Evolutionary conservation across 2,329 filamentous ascomycete genomes (phyloP).

Genomic region (Aureobasidium musti): DNA sequence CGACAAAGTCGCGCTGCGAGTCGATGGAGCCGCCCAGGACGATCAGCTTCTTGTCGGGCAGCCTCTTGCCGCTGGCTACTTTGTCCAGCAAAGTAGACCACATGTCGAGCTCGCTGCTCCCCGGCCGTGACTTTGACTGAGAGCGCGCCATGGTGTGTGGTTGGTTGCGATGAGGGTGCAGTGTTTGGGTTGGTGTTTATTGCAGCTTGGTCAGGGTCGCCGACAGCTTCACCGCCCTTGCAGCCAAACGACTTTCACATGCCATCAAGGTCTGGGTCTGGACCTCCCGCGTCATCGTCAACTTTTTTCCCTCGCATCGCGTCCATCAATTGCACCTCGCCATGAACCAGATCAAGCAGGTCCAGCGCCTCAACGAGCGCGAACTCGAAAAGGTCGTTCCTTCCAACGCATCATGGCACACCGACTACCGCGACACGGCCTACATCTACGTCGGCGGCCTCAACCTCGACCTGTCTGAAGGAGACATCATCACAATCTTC

Average conservation of each 20-base stretch:
- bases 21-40: conserved; percentile 82
- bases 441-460: conserved; percentile 96
- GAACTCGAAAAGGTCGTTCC: conserved; percentile 88
- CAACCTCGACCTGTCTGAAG: conserved; percentile 89
- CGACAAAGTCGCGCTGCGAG: conserved; percentile 81
- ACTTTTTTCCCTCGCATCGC: conserved; percentile 3
- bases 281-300: conserved; percentile 11
- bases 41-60: conserved; percentile 89
- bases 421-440: conserved; percentile 95
- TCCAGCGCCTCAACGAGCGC: conserved; percentile 88
- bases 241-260: background rate
- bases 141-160: conserved; percentile 17
- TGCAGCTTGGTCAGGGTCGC: background rate
- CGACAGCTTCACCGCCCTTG: background rate
- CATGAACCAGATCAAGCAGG: conserved; percentile 94
- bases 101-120: conserved; percentile 70
- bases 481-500: conserved; percentile 94
- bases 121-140: conserved; percentile 19
- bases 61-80: conserved; percentile 83
- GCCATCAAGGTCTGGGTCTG: conserved; percentile 24
- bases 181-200: background rate
- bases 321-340: conserved; percentile 34
- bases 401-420: conserved; percentile 90
- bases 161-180: background rate
- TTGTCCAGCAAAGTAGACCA: conserved; percentile 93